A percentile compares a stretch with the other conserved stretches of the same genome.
These are phyloP conservation scores for Coleophoma crateriformis DNA, from an alignment of 2,329 filamentous ascomycete genomes.

Conservation along the genomic window DNA sequence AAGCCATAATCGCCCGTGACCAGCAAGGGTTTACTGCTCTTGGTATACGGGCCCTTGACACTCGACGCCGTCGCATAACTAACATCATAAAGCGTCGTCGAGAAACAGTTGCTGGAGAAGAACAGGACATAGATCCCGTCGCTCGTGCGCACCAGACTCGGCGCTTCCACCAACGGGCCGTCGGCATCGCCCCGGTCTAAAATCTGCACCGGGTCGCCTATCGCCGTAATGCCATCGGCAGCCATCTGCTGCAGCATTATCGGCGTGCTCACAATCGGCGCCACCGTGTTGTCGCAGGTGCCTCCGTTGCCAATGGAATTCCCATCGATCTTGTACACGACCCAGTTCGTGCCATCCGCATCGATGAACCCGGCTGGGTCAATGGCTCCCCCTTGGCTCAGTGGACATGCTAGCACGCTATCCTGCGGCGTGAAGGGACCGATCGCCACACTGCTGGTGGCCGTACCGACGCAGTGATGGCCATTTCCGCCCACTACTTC, in stretches of 20 bases:
- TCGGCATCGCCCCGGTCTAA: constrained; percentile 38
- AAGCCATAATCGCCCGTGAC: constrained; percentile 8
- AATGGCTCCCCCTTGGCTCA: constrained; percentile 52
- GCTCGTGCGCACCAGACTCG: constrained; percentile 40
- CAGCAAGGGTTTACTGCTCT: constrained; percentile 3
- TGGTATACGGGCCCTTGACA: constrained; percentile 8
- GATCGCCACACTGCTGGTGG: constrained; percentile 25
- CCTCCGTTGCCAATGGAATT: constrained; percentile 39
- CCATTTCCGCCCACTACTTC: constrained; percentile 30
- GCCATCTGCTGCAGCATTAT: constrained; percentile 50
- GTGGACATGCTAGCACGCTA: constrained; percentile 40
- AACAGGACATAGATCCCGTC: constrained; percentile 52
- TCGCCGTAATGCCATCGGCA: constrained; percentile 43
- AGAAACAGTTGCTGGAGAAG: constrained; percentile 56
- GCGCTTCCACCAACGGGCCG: constrained; percentile 57
- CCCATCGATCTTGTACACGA: constrained; percentile 63
- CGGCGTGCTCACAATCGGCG: constrained; percentile 40
- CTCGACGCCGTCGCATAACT: constrained; percentile 43
- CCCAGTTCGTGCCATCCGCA: constrained; percentile 45
- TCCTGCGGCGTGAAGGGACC: constrained; percentile 7
- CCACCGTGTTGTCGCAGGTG: constrained; percentile 39
- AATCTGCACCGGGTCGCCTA: constrained; percentile 43
- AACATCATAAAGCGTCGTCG: constrained; percentile 48
- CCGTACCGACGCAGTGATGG: constrained; percentile 54
- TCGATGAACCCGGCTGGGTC: constrained; percentile 57